A percentile compares a stretch with the other conserved stretches of the same genome.
phyloP scores from a whole-genome alignment of 163 green algal genomes.

The Scenedesmus sp. region DNA sequence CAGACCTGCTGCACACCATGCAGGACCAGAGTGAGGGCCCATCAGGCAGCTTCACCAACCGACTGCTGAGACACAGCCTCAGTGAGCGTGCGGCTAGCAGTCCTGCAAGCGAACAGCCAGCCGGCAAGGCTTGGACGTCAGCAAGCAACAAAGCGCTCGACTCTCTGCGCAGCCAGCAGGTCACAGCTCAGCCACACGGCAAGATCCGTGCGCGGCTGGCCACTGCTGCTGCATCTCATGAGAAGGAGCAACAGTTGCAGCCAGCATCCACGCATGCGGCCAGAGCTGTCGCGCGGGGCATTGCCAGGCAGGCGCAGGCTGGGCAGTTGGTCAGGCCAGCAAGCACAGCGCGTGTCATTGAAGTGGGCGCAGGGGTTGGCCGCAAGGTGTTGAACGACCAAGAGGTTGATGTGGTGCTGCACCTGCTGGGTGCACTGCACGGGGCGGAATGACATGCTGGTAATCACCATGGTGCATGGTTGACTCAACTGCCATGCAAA shows the following conservation, averaged over 20 bases:
- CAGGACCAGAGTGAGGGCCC: background rate
- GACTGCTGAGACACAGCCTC: background rate
- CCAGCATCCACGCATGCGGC: too few species aligned
- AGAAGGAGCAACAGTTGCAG: background rate
- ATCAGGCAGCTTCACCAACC: background rate
- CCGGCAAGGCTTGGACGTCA: background rate
- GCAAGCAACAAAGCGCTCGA: background rate
- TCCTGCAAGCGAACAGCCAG: background rate
- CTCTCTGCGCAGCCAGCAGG: background rate
- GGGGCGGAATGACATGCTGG: background rate
- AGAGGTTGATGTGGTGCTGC: conserved; percentile 33
- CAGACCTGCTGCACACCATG: background rate
- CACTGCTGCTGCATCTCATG: background rate
- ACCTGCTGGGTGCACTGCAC: conserved; percentile 20
- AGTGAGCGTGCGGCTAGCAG: background rate
- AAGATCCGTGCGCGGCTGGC: background rate
- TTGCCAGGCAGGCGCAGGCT: background rate
- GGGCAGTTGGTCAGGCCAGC: background rate
- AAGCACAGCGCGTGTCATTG: background rate
- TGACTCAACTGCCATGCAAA: too few species aligned
- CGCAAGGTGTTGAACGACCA: conserved; percentile 15
- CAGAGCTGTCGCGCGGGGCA: too few species aligned
- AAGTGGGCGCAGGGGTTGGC: background rate
- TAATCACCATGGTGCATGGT: background rate
- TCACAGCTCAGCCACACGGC: background rate